phyloP scores from a whole-genome alignment of 2,329 filamentous ascomycete genomes.

The Xylariaceae sp. region DNA sequence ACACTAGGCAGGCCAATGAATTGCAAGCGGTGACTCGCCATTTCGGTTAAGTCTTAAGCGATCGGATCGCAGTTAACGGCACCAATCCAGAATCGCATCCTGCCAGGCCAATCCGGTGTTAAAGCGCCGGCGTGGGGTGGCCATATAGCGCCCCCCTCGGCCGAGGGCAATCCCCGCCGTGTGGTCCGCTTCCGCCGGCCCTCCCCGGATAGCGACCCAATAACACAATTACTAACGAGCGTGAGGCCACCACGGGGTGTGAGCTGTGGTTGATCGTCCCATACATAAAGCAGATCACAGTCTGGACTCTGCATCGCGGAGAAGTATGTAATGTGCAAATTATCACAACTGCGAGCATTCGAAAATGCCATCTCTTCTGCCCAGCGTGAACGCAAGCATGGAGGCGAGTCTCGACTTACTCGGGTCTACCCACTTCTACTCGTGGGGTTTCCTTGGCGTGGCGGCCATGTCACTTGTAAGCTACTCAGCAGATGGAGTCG shows the following conservation, averaged over 20 bases:
- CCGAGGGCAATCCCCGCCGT: neutral
- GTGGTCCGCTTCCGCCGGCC: no score
- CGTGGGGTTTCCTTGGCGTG: slow-evolving; percentile 9
- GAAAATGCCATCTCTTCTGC: neutral
- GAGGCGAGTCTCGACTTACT: slow-evolving; percentile 2
- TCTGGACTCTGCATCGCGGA: no score
- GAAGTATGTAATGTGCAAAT: neutral
- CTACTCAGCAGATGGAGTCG: neutral
- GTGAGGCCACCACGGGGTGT: no score
- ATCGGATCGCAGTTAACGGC: no score
- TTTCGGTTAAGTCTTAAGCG: slow-evolving; percentile 10
- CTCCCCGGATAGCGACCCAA: no score
- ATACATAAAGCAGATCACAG: no score
- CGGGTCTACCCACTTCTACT: slow-evolving; percentile 6
- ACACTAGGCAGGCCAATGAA: no score
- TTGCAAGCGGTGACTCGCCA: neutral
- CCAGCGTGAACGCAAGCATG: neutral
- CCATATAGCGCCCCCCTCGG: slow-evolving; percentile 2
- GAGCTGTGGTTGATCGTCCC: no score
- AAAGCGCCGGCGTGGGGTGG: neutral
- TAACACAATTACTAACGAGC: no score
- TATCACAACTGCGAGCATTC: neutral
- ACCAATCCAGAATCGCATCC: no score
- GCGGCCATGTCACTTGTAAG: slow-evolving; percentile 16
- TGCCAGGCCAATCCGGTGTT: no score